Evolutionary conservation across 768 basidiomycete species (phyloP), one percentile per base, ranked within the genome.

Genomic region (Lactifluus subvellereus): DNA sequence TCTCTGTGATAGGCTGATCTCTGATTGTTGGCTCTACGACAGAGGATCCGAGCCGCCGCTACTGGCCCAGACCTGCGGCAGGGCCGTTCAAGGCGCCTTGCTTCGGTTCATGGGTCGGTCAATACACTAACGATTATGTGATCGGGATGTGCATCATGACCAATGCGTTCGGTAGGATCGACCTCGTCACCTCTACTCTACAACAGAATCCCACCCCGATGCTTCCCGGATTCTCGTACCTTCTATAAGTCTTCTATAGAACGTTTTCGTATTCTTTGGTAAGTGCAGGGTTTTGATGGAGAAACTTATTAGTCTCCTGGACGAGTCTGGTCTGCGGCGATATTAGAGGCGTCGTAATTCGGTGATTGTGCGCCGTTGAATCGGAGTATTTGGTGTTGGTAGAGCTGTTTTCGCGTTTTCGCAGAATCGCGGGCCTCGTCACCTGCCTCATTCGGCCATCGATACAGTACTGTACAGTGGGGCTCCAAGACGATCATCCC

Each of bases 311-410:
- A 77, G 80, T 79, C 52, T 75, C 1, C 73, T 75, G 59, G 69
- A 73, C 11, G 69, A 72, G 38, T 66, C 73, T 27, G 68, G 71
- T 37, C 66, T 77, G 59, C 79, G 22, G 79, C 72, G 11, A 79
- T 75, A 66, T 76, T 77, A 11, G 77, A 76, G 58, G 74, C 70
- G 50, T 74, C 74, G 45, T 75, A 77, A 70, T 75, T 68, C 74
- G 80, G 67, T 20, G 67, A 69, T 64, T 62, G 67, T 49, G 38
- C 65, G 57, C 38, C 27, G 27, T 27, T 27, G 27, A 27, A 27
- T 27, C 27, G 27, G 27, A 27, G 27, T 27, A 27, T 27, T 27
- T 27, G 27, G 27, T 27, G 27, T 27, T 27, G 27, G 27, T 27
- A 0, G 27, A 27, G 27, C 27, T 22, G 22, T 22, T 22, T 22